Evolutionary conservation across 2,329 filamentous ascomycete species (phyloP).

Genomic region (Colletotrichum salicis): DNA sequence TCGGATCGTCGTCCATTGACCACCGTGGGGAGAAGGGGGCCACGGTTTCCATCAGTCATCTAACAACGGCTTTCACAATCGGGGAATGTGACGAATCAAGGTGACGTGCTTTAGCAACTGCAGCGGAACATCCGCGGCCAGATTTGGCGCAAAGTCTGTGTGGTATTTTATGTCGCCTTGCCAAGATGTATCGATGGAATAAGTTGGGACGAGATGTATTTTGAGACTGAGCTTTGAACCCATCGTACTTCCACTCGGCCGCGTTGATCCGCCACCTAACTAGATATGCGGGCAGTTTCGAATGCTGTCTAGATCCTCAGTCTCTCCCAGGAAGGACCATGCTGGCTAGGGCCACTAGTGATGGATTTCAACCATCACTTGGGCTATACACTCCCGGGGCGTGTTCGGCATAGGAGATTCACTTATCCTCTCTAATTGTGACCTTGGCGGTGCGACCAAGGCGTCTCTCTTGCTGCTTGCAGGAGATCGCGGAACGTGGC

Average conservation of each 20-base stretch:
- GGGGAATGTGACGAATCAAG: not conserved
- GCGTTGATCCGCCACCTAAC: not conserved
- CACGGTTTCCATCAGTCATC: not conserved
- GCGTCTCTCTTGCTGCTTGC: not conserved
- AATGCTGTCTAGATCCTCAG: not conserved
- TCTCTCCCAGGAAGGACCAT: not conserved
- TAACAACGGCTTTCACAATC: not conserved
- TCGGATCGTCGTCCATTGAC: not conserved
- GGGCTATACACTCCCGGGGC: not conserved
- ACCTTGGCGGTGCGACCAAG: not conserved
- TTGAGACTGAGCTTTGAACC: not conserved
- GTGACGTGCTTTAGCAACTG: not conserved
- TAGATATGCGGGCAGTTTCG: conserved; percentile 6
- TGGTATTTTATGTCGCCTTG: not conserved
- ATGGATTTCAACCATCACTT: not conserved
- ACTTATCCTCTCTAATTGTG: not conserved
- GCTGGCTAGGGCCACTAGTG: not conserved
- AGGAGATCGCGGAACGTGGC: not conserved
- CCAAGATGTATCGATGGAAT: not conserved
- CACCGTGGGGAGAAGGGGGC: conserved; percentile 1
- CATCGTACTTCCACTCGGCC: not conserved
- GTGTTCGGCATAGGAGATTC: not conserved
- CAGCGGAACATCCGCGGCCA: not conserved
- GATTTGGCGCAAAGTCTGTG: not conserved
- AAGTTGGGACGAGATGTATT: not conserved